Conservation (phyloP, 1,139 yeast species). For the Suhomyces bolitotheri region DNA sequence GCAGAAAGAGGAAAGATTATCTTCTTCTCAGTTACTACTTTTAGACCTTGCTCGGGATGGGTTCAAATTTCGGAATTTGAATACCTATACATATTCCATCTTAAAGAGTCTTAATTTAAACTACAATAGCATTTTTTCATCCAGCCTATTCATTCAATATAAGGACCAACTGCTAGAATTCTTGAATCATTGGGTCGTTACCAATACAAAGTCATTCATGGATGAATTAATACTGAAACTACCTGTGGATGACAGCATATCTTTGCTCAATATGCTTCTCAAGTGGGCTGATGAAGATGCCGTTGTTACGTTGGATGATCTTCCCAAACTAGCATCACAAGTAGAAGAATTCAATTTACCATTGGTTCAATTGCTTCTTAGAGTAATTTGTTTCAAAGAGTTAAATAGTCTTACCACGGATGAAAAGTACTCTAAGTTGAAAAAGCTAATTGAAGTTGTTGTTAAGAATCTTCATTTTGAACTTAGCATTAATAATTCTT, state of each 20-base stretch:
- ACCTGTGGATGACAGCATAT: slow-evolving; percentile 22
- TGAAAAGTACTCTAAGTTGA: slow-evolving; percentile 17
- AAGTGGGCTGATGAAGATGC: slow-evolving; percentile 6
- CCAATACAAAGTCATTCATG: slow-evolving; percentile 24
- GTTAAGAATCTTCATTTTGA: slow-evolving; percentile 49
- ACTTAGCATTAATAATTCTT: slow-evolving; percentile 34
- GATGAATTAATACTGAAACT: slow-evolving; percentile 25
- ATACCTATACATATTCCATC: slow-evolving; percentile 5
- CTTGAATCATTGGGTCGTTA: slow-evolving; percentile 23
- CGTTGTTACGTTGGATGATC: slow-evolving; percentile 21
- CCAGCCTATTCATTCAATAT: slow-evolving; percentile 14
- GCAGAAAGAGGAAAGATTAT: slow-evolving; percentile 12
- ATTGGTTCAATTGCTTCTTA: slow-evolving; percentile 48
- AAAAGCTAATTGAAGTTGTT: slow-evolving; percentile 38
- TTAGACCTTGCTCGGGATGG: slow-evolving; percentile 17
- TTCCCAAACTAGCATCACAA: slow-evolving; percentile 18
- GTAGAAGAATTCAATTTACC: slow-evolving; percentile 57
- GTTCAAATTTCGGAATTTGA: slow-evolving; percentile 9
- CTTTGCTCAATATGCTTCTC: slow-evolving; percentile 24
- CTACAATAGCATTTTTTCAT: slow-evolving; percentile 11
- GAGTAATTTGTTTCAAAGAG: slow-evolving; percentile 23
- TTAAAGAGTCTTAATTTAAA: slow-evolving; percentile 15
- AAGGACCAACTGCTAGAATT: slow-evolving; percentile 10
- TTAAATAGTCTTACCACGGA: slow-evolving; percentile 13
- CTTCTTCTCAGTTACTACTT: slow-evolving; percentile 18